Evolutionary conservation across 768 basidiomycete species (phyloP).

Genomic region (Rossbeevera mucosa): DNA sequence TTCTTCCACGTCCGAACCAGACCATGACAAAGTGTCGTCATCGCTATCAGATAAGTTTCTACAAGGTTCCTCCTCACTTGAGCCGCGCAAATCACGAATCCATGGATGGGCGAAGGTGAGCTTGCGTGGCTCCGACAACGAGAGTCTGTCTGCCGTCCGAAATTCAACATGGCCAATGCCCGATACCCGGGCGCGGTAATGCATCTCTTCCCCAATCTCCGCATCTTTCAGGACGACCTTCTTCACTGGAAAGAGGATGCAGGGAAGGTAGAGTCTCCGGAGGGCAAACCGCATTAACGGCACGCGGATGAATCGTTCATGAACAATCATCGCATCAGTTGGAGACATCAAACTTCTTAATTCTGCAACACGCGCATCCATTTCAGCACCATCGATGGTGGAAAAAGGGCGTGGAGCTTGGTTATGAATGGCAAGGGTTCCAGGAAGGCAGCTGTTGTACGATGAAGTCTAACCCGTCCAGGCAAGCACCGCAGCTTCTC

Average conservation of each 20-base stretch:
- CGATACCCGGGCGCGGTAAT: not conserved
- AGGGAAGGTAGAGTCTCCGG: slow-evolving; percentile 7
- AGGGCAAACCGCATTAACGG: not conserved
- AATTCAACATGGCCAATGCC: slow-evolving; percentile 5
- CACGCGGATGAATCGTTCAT: not conserved
- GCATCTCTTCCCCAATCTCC: not conserved
- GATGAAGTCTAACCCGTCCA: no score
- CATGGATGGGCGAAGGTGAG: slow-evolving; percentile 9
- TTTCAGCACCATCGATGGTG: not conserved
- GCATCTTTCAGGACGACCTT: not conserved
- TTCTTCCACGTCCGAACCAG: not conserved
- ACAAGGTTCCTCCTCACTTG: not conserved
- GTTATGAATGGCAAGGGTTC: no score
- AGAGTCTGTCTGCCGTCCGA: not conserved
- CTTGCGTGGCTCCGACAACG: not conserved
- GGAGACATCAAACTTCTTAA: not conserved
- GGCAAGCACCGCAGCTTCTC: no score
- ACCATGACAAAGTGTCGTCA: not conserved
- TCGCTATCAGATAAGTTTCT: not conserved
- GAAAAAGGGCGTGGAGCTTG: no score
- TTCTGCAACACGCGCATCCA: not conserved
- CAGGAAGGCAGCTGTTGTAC: no score
- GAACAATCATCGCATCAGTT: not conserved
- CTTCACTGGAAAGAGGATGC: slow-evolving; percentile 5
- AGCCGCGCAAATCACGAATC: slow-evolving; percentile 5